These are phyloP conservation scores for Sporothrix dimorphospora DNA, from an alignment of 2,329 filamentous ascomycete species.

Conservation along the genomic window DNA sequence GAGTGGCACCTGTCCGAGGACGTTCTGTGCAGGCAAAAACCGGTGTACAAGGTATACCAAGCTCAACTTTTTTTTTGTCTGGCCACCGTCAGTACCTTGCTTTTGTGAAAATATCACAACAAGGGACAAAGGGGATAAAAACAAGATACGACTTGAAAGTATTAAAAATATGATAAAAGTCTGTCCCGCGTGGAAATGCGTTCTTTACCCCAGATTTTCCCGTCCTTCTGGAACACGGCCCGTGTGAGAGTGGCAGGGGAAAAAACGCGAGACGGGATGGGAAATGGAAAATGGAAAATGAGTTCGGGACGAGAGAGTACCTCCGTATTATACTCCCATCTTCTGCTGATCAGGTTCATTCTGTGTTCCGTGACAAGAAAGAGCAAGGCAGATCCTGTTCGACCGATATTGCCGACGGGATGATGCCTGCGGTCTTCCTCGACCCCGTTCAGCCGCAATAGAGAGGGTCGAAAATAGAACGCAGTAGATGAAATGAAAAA, in stretches of 20 bases:
- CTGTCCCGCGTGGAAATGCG: conserved; percentile 1
- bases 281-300: neutral
- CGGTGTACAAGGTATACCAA: neutral
- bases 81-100: neutral
- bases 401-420: neutral
- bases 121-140: too few species aligned
- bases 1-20: neutral
- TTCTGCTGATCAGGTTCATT: neutral
- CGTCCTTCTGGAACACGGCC: conserved; percentile 25
- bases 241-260: neutral
- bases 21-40: neutral
- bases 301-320: neutral
- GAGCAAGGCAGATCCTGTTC: conserved; percentile 14
- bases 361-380: neutral
- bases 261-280: neutral
- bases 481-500: neutral
- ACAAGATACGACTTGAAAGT: neutral
- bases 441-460: neutral
- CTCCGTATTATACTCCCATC: neutral
- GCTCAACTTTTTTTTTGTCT: neutral
- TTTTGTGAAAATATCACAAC: neutral
- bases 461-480: neutral
- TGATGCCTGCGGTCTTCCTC: neutral
- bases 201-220: conserved; percentile 25
- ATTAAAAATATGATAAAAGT: neutral